Base-by-base conservation (phyloP, 768 basidiomycete genomes). In the Agaricus subrufescens region DNA sequence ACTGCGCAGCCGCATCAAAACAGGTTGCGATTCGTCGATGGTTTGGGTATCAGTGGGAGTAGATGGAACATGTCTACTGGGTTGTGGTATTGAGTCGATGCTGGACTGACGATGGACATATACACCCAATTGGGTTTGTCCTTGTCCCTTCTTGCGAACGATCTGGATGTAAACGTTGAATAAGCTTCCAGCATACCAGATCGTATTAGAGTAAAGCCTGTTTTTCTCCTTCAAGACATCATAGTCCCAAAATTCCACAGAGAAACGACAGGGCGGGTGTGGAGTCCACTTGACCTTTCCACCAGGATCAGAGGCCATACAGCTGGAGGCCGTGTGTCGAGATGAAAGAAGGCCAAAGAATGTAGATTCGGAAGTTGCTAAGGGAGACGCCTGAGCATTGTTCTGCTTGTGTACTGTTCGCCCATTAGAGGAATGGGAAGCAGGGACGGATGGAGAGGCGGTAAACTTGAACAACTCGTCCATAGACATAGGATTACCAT, bases 111-210 rank as follows among this genome's bases (percentile, higher is more conserved):
- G 80, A 66, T 94, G 91, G 1, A 96, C 77, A 64, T 96, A 96
- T 30, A 96, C 83, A 1, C 94, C 94, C 1, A 96, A 75, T 64
- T 97, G 94, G 2, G 73, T 67, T 52, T 77, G 73, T 2, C 71
- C 74, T 54, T 54, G 55, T 8, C 55, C 55, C 67, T 95, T 95
- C 80, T 90, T 91, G 61, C 85, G 82, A 49, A 93, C 86, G 45
- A 94, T 79, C 67, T 96, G 93, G 43, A 94, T 86, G 63, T 95
- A 96, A 1, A 93, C 84, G 60, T 93, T 93, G 76, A 86, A 94
- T 63, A 91, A 73, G 62, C 83, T 91, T 8, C 94, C 94, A 2
- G 89, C 93, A 66, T 94, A 91, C 83, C 91, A 94, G 52, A 95
- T 78, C 2, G 94, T 97, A 53, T 85, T 83, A 7, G 89, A 91